Evolutionary conservation across 768 basidiomycete genomes (phyloP).

Genomic region (Leccinum arenicola): DNA sequence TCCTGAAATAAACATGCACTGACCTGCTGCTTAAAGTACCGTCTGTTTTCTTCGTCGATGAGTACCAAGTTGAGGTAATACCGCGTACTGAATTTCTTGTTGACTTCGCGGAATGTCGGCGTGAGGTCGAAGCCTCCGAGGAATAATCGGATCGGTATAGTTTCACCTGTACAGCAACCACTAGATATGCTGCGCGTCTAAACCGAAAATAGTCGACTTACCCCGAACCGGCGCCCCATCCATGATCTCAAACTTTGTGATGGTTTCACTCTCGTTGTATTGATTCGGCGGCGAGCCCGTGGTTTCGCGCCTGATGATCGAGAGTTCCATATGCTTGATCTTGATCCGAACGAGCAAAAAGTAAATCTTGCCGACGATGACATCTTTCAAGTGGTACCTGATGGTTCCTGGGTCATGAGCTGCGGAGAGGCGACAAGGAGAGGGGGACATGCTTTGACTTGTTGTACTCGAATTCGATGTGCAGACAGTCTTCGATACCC

Average conservation of each 20-base stretch:
- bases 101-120: constrained; percentile 97
- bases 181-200: background rate
- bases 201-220: constrained; percentile 21
- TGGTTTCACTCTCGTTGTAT: constrained; percentile 98
- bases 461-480: constrained; percentile 99
- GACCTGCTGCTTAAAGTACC: constrained; percentile 97
- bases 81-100: constrained; percentile 97
- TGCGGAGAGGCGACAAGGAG: background rate
- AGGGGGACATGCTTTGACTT: constrained; percentile 81
- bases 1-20: constrained; percentile 8
- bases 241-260: constrained; percentile 96
- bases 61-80: constrained; percentile 98
- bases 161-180: constrained; percentile 66
- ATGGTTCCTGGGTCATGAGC: constrained; percentile 1
- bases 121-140: constrained; percentile 98
- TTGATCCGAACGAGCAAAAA: constrained; percentile 98
- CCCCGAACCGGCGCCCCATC: constrained; percentile 82
- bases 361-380: constrained; percentile 99
- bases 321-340: constrained; percentile 99
- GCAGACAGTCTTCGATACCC: constrained; percentile 97
- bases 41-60: constrained; percentile 96
- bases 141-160: constrained; percentile 96
- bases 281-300: constrained; percentile 98
- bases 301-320: constrained; percentile 95
- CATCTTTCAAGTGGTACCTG: constrained; percentile 98